Evolutionary conservation across 257 asterid genomes (phyloP).

Genomic region (Oldenlandia corymbosa): DNA sequence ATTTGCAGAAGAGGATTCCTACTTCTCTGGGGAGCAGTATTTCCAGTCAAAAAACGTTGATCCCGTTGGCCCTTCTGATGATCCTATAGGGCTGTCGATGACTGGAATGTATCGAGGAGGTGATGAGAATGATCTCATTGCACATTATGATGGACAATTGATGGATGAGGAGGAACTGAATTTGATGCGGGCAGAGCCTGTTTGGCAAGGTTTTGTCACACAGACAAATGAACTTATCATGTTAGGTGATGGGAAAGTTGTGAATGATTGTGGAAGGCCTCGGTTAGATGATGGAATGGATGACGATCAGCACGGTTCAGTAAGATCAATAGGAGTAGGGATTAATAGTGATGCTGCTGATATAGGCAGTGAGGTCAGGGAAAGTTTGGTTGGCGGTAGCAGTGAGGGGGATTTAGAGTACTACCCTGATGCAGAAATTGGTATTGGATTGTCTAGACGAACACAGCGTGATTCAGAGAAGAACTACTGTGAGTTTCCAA

Average conservation of each 20-base stretch:
- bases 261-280: constrained; percentile 55
- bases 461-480: constrained; percentile 40
- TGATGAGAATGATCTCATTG: constrained; percentile 47
- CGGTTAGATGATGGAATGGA: constrained; percentile 67
- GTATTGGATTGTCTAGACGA: constrained; percentile 38
- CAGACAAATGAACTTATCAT: constrained; percentile 67
- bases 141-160: constrained; percentile 76
- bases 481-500: constrained; percentile 36
- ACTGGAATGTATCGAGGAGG: constrained; percentile 41
- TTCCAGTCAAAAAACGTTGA: constrained; percentile 61
- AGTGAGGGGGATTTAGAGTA: constrained; percentile 84
- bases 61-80: constrained; percentile 47
- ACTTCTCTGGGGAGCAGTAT: constrained; percentile 74
- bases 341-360: constrained; percentile 93
- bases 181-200: constrained; percentile 79
- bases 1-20: constrained; percentile 85
- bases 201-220: constrained; percentile 89
- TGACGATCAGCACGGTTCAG: constrained; percentile 93
- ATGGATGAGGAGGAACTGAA: constrained; percentile 86
- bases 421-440: constrained; percentile 51
- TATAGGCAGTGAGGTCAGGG: constrained; percentile 81
- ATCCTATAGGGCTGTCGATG: constrained; percentile 42
- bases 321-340: constrained; percentile 98
- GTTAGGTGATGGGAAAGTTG: constrained; percentile 57
- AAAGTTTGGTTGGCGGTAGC: constrained; percentile 88